Evolutionary conservation across 1,284 basidiomycete genomes (phyloP), one percentile per base, ranked within the genome.

Genomic region (Takashimella koratensis): DNA sequence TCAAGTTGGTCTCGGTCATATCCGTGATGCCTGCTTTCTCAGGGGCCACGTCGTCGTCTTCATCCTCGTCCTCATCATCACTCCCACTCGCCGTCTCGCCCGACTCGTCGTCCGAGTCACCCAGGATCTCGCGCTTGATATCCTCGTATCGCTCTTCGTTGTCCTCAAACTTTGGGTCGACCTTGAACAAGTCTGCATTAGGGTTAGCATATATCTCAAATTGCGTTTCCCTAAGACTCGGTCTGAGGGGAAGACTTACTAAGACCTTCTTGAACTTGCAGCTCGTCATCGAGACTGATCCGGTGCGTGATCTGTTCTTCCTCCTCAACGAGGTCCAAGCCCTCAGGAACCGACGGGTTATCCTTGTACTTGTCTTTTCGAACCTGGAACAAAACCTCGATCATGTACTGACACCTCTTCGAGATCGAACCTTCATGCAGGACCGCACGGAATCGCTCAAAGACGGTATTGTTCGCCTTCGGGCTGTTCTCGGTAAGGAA

Each of bases 321-420:
- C 69, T 98, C 95, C 66, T 98, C 92, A 0, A 99, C 96, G 26
- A 99, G 77, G 71, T 99, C 96, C 67, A 99, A 75, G 0, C 92
- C 92, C 68, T 98, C 93, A 1, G 90, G 86, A 44, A 98, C 78
- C 59, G 90, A 84, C 20, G 93, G 94, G 73, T 99, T 97, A 74
- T 98, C 95, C 80, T 97, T 97, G 82, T 91, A 98, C 75, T 90
- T 92, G 80, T 99, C 96, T 78, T 96, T 95, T 61, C 95, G 83
- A 10, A 97, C 90, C 75, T 96, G 93, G 88, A 97, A 96, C 49
- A 96, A 80, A 4, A 98, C 95, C 77, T 98, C 96, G 67, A 99
- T 93, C 96, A 98, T 98, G 78, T 97, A 99, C 72, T 98, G 95
- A 23, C 97, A 92, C 62, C 96, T 85, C 69, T 98, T 94, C 69